Conservation (phyloP, 306 rosid species). For the Gastrolobium villosum region DNA sequence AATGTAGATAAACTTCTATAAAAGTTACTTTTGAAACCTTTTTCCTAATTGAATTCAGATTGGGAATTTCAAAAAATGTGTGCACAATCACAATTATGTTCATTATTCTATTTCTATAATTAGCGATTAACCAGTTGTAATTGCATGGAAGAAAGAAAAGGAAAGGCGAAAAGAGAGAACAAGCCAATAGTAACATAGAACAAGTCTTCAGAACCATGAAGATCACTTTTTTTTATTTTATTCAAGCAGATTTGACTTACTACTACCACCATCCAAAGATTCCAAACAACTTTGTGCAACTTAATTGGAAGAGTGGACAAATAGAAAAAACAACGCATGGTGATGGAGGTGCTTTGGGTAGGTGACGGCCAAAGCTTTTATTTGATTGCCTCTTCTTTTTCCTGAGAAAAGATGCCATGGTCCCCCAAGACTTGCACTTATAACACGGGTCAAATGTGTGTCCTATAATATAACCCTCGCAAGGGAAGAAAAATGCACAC, state of each 20-base stretch:
- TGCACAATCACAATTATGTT: too few relatives aligned
- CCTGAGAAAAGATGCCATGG: neutral
- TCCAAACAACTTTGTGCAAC: constrained; percentile 32
- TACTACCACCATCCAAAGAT: neutral
- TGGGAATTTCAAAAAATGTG: too few relatives aligned
- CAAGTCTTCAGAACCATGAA: neutral
- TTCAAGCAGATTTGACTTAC: neutral
- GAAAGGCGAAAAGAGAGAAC: too few relatives aligned
- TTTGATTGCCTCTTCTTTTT: neutral
- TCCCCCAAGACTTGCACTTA: constrained; percentile 25
- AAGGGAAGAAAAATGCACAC: neutral
- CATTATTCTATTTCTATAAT: too few relatives aligned
- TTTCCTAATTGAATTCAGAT: too few relatives aligned
- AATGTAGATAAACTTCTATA: too few relatives aligned
- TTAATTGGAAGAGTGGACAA: too few relatives aligned
- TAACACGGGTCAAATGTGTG: constrained; percentile 31
- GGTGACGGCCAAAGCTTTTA: neutral
- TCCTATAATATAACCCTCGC: neutral
- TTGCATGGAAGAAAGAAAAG: too few relatives aligned
- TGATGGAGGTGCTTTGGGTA: neutral
- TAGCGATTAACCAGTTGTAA: too few relatives aligned
- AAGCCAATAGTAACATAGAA: neutral
- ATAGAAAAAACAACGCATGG: too few relatives aligned
- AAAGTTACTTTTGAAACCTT: too few relatives aligned
- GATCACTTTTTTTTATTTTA: neutral